Conservation (phyloP, 495 filamentous ascomycete genomes). For the Lasiosphaeriaceae sp. region DNA sequence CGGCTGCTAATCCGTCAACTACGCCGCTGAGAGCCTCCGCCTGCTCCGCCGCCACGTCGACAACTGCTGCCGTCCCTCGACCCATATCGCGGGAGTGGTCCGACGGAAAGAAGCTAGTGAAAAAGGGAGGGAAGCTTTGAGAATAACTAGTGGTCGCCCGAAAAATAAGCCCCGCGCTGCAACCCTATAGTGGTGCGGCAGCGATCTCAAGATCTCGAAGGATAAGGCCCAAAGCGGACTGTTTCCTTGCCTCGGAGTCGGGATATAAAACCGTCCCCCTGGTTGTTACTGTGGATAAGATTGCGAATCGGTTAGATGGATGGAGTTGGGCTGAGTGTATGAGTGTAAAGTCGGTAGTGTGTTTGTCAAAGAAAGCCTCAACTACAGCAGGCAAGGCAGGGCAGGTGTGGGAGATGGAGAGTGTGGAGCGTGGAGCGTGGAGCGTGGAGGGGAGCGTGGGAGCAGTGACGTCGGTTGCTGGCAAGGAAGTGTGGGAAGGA, state of each 20-base stretch:
- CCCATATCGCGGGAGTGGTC: conserved; percentile 4
- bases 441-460: too few species aligned
- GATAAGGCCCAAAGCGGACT: neutral
- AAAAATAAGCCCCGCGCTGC: neutral
- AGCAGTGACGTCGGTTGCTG: too few species aligned
- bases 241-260: neutral
- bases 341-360: too few species aligned
- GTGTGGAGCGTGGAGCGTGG: too few species aligned
- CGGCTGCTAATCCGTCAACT: conserved; percentile 8
- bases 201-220: neutral
- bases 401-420: too few species aligned
- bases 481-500: too few species aligned
- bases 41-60: conserved; percentile 6
- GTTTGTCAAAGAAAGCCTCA: too few species aligned
- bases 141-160: neutral
- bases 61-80: conserved; percentile 7
- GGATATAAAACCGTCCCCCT: neutral
- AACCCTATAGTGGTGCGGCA: neutral
- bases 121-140: neutral
- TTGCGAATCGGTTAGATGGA: neutral
- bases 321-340: too few species aligned
- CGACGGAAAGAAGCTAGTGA: neutral
- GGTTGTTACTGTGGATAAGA: neutral
- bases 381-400: too few species aligned
- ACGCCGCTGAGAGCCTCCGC: conserved; percentile 7